These are phyloP conservation scores for Dissophora ornata DNA, from an alignment of 192 early-diverging fungal genomes.

Conservation along the genomic window DNA sequence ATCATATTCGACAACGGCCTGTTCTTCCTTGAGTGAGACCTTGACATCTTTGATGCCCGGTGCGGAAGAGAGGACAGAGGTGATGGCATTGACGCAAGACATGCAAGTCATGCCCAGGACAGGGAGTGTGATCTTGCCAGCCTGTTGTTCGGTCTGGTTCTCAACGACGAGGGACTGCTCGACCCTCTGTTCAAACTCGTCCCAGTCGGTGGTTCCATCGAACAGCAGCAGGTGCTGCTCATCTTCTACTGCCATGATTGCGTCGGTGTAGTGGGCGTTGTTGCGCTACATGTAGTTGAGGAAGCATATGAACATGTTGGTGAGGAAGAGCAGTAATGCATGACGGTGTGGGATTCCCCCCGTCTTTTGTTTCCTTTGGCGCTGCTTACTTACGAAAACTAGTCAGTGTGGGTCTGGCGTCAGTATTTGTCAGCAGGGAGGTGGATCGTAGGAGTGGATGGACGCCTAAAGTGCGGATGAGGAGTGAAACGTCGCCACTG, in stretches of 20 bases:
- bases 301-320: neutral
- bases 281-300: neutral
- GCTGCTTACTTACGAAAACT: too few species aligned
- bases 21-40: conserved; percentile 67
- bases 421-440: too few species aligned
- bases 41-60: conserved; percentile 64
- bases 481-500: too few species aligned
- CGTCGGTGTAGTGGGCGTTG: neutral
- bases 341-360: too few species aligned
- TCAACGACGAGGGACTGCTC: conserved; percentile 27
- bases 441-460: too few species aligned
- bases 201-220: conserved; percentile 44
- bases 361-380: too few species aligned
- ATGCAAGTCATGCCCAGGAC: conserved; percentile 81
- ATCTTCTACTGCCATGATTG: conserved; percentile 30
- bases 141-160: conserved; percentile 13
- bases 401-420: too few species aligned
- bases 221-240: conserved; percentile 42
- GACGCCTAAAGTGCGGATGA: too few species aligned
- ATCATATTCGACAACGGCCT: conserved; percentile 69
- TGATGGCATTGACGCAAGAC: conserved; percentile 83
- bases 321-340: neutral
- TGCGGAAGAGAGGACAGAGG: conserved; percentile 36
- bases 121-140: conserved; percentile 35
- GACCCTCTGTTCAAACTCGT: conserved; percentile 46